A percentile compares a stretch with the other conserved stretches of the same genome.
Evolutionary conservation across 2,329 filamentous ascomycete species (phyloP).

Genomic region (Emergomyces africanus): DNA sequence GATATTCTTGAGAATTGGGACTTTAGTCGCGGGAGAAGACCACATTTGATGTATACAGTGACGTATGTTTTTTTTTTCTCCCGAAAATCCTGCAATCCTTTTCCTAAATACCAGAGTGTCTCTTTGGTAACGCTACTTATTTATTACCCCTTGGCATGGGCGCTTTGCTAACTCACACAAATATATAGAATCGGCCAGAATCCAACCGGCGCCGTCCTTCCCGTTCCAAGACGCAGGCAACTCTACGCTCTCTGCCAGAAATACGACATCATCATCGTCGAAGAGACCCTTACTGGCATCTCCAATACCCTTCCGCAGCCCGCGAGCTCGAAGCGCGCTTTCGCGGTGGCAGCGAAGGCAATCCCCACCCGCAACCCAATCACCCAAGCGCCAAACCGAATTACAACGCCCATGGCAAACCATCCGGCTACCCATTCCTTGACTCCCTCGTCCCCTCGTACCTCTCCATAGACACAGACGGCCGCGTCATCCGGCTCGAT

Average conservation of each 20-base stretch:
- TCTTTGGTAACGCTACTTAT: not conserved
- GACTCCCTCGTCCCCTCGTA: constrained; percentile 77
- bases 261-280: constrained; percentile 81
- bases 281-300: constrained; percentile 96
- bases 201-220: constrained; percentile 65
- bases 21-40: constrained; percentile 55
- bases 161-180: not conserved
- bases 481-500: constrained; percentile 77
- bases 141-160: not conserved
- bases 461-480: constrained; percentile 67
- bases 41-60: constrained; percentile 80
- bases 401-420: constrained; percentile 34
- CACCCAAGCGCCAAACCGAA: constrained; percentile 12
- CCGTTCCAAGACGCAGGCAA: constrained; percentile 58
- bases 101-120: not conserved
- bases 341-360: constrained; percentile 17
- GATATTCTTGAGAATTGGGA: constrained; percentile 81
- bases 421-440: constrained; percentile 61
- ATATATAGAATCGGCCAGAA: constrained; percentile 66
- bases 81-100: not conserved
- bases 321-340: constrained; percentile 28
- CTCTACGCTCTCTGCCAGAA: constrained; percentile 69
- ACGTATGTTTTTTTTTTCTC: constrained; percentile 46
- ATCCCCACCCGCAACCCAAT: not conserved
- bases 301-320: constrained; percentile 66